Percentiles rank a stretch among this genome's conserved stretches.
Conservation (phyloP, 106 monocot species). For the Ottelia alismoides region DNA sequence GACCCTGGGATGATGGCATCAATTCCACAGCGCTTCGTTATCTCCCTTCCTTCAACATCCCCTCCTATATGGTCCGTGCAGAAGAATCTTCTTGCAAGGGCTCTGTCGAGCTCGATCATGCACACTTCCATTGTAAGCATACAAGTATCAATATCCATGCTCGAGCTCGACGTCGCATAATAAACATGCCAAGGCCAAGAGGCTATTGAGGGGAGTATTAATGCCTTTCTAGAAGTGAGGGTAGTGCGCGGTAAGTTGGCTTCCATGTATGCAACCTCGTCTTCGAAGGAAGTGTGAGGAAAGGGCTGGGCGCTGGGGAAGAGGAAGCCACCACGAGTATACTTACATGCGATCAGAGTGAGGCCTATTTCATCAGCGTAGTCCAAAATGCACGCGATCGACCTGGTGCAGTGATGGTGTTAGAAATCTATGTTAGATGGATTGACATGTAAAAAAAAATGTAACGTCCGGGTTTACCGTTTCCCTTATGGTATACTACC, state of each 20-base stretch:
- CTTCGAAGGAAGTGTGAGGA: constrained; percentile 46
- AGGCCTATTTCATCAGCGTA: constrained; percentile 19
- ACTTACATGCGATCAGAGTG: constrained; percentile 19
- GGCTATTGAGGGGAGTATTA: constrained; percentile 15
- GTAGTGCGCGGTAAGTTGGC: constrained; percentile 13
- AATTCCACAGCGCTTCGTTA: constrained; percentile 43
- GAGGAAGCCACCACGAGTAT: constrained; percentile 53
- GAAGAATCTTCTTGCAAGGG: constrained; percentile 20
- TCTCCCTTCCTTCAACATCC: constrained; percentile 25
- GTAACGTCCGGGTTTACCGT: too few species aligned
- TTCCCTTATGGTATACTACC: too few species aligned
- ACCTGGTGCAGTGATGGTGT: too few species aligned
- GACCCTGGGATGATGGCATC: constrained; percentile 22
- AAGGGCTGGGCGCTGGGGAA: constrained; percentile 53
- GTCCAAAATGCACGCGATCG: constrained; percentile 28
- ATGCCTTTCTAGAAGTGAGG: constrained; percentile 24
- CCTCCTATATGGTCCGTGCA: constrained; percentile 2
- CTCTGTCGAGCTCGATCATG: constrained; percentile 53
- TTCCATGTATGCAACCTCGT: constrained; percentile 36
- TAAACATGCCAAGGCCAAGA: constrained; percentile 54
- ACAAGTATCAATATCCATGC: not conserved
- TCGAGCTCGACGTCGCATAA: constrained; percentile 9
- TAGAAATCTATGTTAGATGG: too few species aligned
- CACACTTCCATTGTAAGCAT: constrained; percentile 41
- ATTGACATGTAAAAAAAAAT: too few species aligned